Evolutionary conservation across 208 protist genomes (phyloP).

Genomic region (Leishmania martiniquensis): DNA sequence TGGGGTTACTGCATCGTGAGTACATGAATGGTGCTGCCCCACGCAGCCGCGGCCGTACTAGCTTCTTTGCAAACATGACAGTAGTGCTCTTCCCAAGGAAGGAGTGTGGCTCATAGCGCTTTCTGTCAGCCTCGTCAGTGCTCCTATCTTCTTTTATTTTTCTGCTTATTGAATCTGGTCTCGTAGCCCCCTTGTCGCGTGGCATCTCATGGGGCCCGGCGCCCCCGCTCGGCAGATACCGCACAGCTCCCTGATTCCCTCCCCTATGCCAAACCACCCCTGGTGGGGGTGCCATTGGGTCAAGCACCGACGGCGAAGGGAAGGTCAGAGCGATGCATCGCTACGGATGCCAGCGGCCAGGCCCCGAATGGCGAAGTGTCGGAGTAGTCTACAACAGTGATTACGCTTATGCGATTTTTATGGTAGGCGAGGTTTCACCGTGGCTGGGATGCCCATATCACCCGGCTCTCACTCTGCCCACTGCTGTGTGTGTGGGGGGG

Average conservation of each 20-base stretch:
- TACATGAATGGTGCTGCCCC: slow-evolving; percentile 28
- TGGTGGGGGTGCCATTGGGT: background rate
- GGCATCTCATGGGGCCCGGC: background rate
- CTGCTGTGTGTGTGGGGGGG: too few species aligned
- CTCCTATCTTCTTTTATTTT: background rate
- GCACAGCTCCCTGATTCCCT: background rate
- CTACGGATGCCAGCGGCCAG: too few species aligned
- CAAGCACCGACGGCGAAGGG: background rate
- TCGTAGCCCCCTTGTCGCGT: background rate
- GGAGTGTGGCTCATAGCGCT: slow-evolving; percentile 12
- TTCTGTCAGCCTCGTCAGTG: background rate
- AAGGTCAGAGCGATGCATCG: too few species aligned
- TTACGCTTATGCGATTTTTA: background rate
- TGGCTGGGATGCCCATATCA: background rate
- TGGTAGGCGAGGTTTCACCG: background rate
- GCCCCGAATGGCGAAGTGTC: too few species aligned
- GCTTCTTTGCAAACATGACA: slow-evolving; percentile 24
- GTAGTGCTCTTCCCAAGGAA: slow-evolving; percentile 19
- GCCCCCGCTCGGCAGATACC: too few species aligned
- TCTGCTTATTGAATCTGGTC: background rate
- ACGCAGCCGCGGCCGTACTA: slow-evolving; percentile 20
- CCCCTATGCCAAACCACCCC: background rate
- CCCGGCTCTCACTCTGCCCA: background rate
- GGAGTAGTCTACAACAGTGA: too few species aligned
- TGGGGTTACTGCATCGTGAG: slow-evolving; percentile 35